A percentile compares a stretch with the other conserved stretches of the same genome.
Evolutionary conservation across 306 rosid species (phyloP).

Genomic region (Sechiopsis laciniata): DNA sequence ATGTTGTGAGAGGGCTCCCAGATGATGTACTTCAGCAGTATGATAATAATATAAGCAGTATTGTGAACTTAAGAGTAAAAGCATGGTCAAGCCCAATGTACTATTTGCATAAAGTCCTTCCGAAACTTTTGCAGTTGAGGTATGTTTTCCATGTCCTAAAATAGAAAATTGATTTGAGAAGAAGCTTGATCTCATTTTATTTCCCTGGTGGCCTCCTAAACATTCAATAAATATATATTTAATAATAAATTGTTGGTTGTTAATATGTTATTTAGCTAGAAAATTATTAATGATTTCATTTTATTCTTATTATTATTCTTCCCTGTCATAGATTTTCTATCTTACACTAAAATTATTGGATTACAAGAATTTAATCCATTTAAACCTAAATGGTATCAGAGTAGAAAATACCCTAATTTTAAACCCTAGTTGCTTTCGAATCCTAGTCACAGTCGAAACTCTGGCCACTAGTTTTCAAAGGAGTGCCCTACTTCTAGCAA

Average conservation of each 20-base stretch:
- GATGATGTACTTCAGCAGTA: conserved; percentile 59
- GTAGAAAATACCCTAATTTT: too few species aligned
- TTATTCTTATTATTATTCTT: too few species aligned
- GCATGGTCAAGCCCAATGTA: conserved; percentile 86
- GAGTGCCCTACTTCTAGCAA: too few species aligned
- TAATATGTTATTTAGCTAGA: too few species aligned
- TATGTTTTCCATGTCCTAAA: conserved; percentile 28
- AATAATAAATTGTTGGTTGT: background rate
- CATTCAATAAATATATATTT: background rate
- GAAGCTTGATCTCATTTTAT: conserved; percentile 1
- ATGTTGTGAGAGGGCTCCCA: conserved; percentile 76
- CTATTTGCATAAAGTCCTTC: conserved; percentile 92
- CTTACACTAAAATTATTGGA: too few species aligned
- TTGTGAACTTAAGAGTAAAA: conserved; percentile 88
- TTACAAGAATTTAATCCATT: too few species aligned
- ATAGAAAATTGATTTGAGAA: background rate
- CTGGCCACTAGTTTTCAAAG: too few species aligned
- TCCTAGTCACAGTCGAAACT: too few species aligned
- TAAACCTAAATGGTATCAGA: too few species aligned
- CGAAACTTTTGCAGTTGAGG: conserved; percentile 69
- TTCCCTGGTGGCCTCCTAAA: background rate
- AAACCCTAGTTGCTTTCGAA: too few species aligned
- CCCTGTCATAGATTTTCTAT: too few species aligned
- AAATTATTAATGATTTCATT: too few species aligned
- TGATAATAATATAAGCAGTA: conserved; percentile 81